Percentiles rank a stretch among this genome's conserved stretches.
Evolutionary conservation across 139 green algal species (phyloP).

Genomic region (Chlamydomonas applanata): DNA sequence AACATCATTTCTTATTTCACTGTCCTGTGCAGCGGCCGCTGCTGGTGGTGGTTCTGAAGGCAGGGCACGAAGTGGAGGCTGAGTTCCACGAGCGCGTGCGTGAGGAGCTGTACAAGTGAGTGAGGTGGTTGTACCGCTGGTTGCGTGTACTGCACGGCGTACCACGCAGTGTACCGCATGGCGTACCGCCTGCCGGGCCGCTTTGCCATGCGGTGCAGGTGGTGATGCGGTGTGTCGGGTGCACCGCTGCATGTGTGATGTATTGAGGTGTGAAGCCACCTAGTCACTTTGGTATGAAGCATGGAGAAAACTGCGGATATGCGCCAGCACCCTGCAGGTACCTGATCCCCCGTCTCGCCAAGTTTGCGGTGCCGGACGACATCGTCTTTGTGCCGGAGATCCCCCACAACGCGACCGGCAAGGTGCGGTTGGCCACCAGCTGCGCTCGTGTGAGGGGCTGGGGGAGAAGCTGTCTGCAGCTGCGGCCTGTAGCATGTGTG

Average conservation of each 20-base stretch:
- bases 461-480: too few relatives aligned
- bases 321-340: not conserved
- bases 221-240: too few relatives aligned
- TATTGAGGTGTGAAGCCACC: too few relatives aligned
- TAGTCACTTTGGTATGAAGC: too few relatives aligned
- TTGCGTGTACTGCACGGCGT: too few relatives aligned
- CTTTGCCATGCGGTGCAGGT: too few relatives aligned
- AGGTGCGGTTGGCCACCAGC: slow-evolving; percentile 2
- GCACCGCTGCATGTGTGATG: too few relatives aligned
- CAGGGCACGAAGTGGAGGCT: slow-evolving; percentile 3
- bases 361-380: slow-evolving; percentile 41
- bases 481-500: not conserved
- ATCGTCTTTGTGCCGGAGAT: slow-evolving; percentile 72
- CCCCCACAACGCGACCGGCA: slow-evolving; percentile 61
- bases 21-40: slow-evolving; percentile 55
- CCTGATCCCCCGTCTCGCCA: slow-evolving; percentile 40
- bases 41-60: slow-evolving; percentile 64
- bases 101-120: slow-evolving; percentile 36
- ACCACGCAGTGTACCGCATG: not conserved
- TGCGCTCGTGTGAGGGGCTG: too few relatives aligned
- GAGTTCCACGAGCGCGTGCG: slow-evolving; percentile 14
- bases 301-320: too few relatives aligned
- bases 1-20: too few relatives aligned
- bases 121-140: not conserved
- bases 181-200: too few relatives aligned